Base-by-base conservation (phyloP, 1,284 basidiomycete genomes). In the Austroboletus novae-zelandiae region DNA sequence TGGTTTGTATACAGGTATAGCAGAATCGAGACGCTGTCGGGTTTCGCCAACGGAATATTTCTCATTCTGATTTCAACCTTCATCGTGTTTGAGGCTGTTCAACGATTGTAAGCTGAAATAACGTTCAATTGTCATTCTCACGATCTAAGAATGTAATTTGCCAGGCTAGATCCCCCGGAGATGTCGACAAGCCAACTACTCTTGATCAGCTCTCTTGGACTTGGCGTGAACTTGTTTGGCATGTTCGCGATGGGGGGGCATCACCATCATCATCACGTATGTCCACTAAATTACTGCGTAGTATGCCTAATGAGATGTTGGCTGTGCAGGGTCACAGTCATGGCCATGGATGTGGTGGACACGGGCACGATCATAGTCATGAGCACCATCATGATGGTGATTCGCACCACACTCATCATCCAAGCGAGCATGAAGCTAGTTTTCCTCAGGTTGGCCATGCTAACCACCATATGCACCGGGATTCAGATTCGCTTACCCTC, bases 241-340 rank as follows among this genome's bases (percentile, higher is more conserved):
- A 98, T 99, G 95, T 94, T 95, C 70, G 97, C 97, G 1, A 99
- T 97, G 77, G 97, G 97, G 8, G 92, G 92, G 3, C 90, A 92
- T 66, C 91, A 94, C 66, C 91, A 94, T 68, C 91, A 94, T 67
- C 91, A 94, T 68, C 91, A 93, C 72, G 84, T 88, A 67, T 35
- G 79, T 75, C 34, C 44, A 40, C 43, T 45, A 15, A 43, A 36
- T 40, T 20, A 17, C 20, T 18, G n/a, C 43, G 10, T 11, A 25
- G 10, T 42, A 39, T 50, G 1, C 20, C 2, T 42, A 8, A 47
- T 25, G 20, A 43, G 39, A 41, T n/a, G 20, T 44, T 36, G 45
- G 9, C 40, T 39, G 18, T 47, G 8, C 78, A 81, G 61, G 61
- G 60, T 7, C 83, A 84, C 65, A 78, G 78, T n/a, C 80, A 83